Base-by-base conservation (phyloP, 2,329 filamentous ascomycete genomes). In the Zasmidium angulare region DNA sequence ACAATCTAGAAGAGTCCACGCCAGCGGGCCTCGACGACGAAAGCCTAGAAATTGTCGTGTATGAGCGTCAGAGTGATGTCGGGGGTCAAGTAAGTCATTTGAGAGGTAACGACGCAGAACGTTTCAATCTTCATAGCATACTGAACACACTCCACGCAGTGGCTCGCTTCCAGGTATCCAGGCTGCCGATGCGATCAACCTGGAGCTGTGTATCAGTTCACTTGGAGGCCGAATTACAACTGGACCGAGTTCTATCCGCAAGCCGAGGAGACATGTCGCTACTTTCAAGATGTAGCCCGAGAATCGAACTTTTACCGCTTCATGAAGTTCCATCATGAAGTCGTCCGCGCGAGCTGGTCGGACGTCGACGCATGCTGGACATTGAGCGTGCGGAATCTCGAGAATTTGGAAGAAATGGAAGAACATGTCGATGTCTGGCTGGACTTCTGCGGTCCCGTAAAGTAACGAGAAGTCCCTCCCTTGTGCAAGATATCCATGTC, bases 181-280 rank as follows among this genome's bases (percentile, higher is more conserved):
- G 71, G 72, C 7, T 72, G 71, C 62, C 67, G 66, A 29, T 74
- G 72, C 51, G 74, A 76, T 46, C 69, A 72, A 20, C 69, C 70
- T 1, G 65, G 62, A 12, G 63, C 69, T 22, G 66, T 68, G 17
- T 75, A 75, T 56, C 71, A 72, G 48, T 75, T 71, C 60, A 66
- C 72, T 3, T 75, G 71, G 70, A 60, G 64, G 21, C 64, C 69
- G 12, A 68, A 67, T 40, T n/a, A n/a, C n/a, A 61, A 63, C 48
- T 65, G 65, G 65, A 62, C 61, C 14, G 58, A 66, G 55, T 61
- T 66, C 60, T 66, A 66, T 55, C 62, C 64, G 12, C 64, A 62
- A 22, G 62, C 60, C 3, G 64, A 62, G 6, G 64, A 66, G 56
- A 66, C 64, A 24, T 53, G 64, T 22, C 56, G 43, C 19, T 66